Conservation (phyloP, 345 rosid genomes). For the Reutealis trisperma region DNA sequence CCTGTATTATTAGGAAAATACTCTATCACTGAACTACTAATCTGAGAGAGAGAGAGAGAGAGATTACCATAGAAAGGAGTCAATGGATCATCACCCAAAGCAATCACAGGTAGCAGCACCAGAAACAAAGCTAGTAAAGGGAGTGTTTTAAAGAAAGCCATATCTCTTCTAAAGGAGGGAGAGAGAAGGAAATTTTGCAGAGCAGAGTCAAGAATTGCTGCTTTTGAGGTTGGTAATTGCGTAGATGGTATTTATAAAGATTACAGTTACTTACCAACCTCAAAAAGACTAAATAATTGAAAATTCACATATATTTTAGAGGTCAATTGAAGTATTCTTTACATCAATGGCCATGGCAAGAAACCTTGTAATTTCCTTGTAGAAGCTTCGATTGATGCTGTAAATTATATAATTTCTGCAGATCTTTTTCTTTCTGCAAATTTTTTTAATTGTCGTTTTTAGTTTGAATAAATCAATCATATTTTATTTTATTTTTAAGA, state of each 20-base stretch:
- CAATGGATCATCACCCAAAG: constrained; percentile 6
- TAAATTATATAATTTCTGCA: background rate
- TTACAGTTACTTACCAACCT: background rate
- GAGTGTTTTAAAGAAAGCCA: constrained; percentile 7
- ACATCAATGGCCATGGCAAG: background rate
- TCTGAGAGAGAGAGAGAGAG: background rate
- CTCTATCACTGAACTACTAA: too few relatives aligned
- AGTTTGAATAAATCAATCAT: constrained; percentile 6
- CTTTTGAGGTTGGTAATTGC: background rate
- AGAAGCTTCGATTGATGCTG: constrained; percentile 3
- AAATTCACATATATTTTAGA: too few relatives aligned
- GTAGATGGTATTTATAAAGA: background rate
- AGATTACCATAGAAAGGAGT: background rate
- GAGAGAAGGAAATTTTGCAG: background rate
- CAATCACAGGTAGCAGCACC: constrained; percentile 18
- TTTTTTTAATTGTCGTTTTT: too few relatives aligned
- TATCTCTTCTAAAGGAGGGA: background rate
- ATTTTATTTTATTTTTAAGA: too few relatives aligned
- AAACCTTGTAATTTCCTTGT: background rate
- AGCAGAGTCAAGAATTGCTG: background rate
- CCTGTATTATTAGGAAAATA: too few relatives aligned
- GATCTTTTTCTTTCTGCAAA: background rate
- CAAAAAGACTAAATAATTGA: background rate
- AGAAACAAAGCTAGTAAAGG: constrained; percentile 11
- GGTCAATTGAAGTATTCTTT: background rate